A percentile compares a stretch with the other conserved stretches of the same genome.
Evolutionary conservation across 768 basidiomycete species (phyloP).

Genomic region (Lactifluus piperatus): DNA sequence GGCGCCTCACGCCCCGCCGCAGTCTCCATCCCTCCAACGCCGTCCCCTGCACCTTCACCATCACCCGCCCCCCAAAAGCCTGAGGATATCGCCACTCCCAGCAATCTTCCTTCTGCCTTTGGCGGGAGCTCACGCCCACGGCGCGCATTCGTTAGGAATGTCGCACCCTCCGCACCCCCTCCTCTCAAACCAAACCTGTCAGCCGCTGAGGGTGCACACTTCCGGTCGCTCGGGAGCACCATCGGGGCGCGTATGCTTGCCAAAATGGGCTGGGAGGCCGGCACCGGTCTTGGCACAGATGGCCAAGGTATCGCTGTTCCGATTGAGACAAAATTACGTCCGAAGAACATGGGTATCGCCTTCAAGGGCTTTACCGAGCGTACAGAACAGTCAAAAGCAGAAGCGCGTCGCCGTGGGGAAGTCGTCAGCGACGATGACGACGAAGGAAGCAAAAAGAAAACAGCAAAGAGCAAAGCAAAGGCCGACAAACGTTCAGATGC

Average conservation of each 20-base stretch:
- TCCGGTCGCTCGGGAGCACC: conserved; percentile 63
- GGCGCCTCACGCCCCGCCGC: conserved; percentile 29
- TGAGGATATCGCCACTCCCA: conserved; percentile 25
- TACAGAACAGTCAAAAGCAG: conserved; percentile 74
- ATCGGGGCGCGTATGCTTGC: conserved; percentile 86
- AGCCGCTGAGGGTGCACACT: conserved; percentile 67
- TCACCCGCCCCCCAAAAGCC: conserved; percentile 37
- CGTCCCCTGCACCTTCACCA: conserved; percentile 32
- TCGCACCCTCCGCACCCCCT: conserved; percentile 31
- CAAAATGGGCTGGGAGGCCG: conserved; percentile 94
- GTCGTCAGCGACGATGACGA: conserved; percentile 66
- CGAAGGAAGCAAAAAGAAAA: conserved; percentile 38
- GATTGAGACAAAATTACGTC: conserved; percentile 76
- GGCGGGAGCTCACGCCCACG: conserved; percentile 32
- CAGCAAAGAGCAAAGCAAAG: conserved; percentile 43
- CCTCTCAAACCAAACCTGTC: conserved; percentile 47
- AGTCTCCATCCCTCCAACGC: conserved; percentile 23
- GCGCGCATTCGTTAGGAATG: conserved; percentile 49
- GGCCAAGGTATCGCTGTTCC: conserved; percentile 85
- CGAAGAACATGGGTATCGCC: conserved; percentile 81
- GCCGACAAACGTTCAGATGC: conserved; percentile 49
- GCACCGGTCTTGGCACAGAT: conserved; percentile 62
- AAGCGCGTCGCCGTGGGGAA: conserved; percentile 70
- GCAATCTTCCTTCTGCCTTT: conserved; percentile 33
- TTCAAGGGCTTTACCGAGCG: conserved; percentile 83